A percentile compares a stretch with the other conserved stretches of the same genome.
These are phyloP conservation scores for Metschnikowia hibisci DNA, from an alignment of 805 yeast species.

Conservation along the genomic window DNA sequence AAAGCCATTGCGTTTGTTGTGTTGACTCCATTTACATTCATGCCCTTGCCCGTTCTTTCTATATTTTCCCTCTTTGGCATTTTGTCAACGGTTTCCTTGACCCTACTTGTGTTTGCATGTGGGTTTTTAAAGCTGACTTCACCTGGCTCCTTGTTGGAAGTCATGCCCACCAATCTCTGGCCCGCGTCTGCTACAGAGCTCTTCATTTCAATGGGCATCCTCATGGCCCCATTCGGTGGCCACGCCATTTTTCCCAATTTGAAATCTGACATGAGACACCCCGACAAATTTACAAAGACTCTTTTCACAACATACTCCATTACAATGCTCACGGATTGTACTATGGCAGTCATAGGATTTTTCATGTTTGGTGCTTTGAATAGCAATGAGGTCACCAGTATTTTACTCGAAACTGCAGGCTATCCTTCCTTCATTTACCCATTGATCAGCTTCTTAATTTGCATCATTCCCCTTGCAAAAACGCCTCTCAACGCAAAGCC, in stretches of 20 bases:
- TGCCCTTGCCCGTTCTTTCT: constrained; percentile 72
- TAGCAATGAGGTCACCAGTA: constrained; percentile 51
- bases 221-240: constrained; percentile 83
- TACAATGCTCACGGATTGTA: constrained; percentile 55
- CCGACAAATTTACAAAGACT: constrained; percentile 51
- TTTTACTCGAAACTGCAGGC: constrained; percentile 41
- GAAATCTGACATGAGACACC: constrained; percentile 68
- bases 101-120: constrained; percentile 52
- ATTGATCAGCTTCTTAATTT: constrained; percentile 61
- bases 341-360: constrained; percentile 65
- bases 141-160: constrained; percentile 72
- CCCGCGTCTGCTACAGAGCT: constrained; percentile 53
- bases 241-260: constrained; percentile 77
- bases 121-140: constrained; percentile 57
- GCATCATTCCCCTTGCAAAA: constrained; percentile 81
- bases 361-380: constrained; percentile 52
- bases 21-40: constrained; percentile 75
- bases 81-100: constrained; percentile 61
- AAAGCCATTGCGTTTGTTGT: constrained; percentile 65
- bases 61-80: constrained; percentile 70
- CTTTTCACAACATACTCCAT: constrained; percentile 56
- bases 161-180: constrained; percentile 63
- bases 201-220: constrained; percentile 60
- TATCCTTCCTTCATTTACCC: constrained; percentile 48
- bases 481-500: constrained; percentile 83